Evolutionary conservation across 345 rosid species (phyloP).

Genomic region (Triadica sebifera): DNA sequence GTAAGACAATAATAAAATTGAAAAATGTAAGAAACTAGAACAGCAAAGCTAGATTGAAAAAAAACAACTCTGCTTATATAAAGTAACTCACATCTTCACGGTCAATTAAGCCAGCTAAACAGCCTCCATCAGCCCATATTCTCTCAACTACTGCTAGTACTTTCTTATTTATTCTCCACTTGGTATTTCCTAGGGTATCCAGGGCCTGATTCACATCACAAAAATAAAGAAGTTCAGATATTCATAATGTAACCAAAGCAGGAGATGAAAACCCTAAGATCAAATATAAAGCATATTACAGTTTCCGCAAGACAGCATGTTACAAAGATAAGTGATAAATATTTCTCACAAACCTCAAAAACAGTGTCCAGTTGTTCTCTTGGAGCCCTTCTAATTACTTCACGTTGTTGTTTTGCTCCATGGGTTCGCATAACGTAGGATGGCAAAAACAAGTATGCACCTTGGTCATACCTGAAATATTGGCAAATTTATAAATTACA

Average conservation of each 20-base stretch:
- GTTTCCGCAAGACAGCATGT: neutral
- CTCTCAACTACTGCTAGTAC: slow-evolving; percentile 79
- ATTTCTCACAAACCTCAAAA: slow-evolving; percentile 65
- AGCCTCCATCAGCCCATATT: slow-evolving; percentile 93
- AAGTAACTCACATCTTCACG: slow-evolving; percentile 75
- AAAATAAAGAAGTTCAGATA: slow-evolving; percentile 10
- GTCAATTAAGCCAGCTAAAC: slow-evolving; percentile 73
- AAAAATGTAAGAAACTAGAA: neutral
- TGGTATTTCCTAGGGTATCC: slow-evolving; percentile 90
- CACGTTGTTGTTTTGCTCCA: slow-evolving; percentile 84
- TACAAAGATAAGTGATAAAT: neutral
- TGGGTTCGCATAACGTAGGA: slow-evolving; percentile 91
- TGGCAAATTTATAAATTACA: slow-evolving; percentile 1
- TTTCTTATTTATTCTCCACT: slow-evolving; percentile 88
- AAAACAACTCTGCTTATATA: slow-evolving; percentile 7
- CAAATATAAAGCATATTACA: neutral
- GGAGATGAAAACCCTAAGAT: neutral
- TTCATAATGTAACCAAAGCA: slow-evolving; percentile 17
- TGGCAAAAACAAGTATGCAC: slow-evolving; percentile 83
- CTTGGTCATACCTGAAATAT: slow-evolving; percentile 68
- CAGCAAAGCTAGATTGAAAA: slow-evolving; percentile 3
- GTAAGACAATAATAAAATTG: neutral
- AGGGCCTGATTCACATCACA: slow-evolving; percentile 62
- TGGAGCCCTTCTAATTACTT: slow-evolving; percentile 57
- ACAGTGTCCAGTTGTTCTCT: slow-evolving; percentile 57